Evolutionary conservation across 768 basidiomycete species (phyloP).

Genomic region (Pisolithus microcarpus): DNA sequence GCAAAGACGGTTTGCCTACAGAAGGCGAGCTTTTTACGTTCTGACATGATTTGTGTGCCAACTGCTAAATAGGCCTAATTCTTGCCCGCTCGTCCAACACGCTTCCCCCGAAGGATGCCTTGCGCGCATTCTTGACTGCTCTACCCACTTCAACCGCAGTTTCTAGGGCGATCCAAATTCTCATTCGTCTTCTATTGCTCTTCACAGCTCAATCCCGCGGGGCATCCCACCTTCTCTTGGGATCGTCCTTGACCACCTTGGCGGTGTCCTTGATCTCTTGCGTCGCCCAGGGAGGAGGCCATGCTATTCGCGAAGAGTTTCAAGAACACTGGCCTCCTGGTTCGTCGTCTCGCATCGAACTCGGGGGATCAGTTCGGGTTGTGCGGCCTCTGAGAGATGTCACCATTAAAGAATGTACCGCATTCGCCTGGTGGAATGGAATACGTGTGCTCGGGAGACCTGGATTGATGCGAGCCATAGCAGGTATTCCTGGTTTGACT

Average conservation of each 20-base stretch:
- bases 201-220: conserved; percentile 50
- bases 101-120: conserved; percentile 25
- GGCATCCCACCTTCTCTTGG: conserved; percentile 74
- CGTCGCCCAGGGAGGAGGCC: conserved; percentile 72
- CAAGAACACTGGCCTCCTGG: conserved; percentile 61
- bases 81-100: conserved; percentile 6
- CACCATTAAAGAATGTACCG: conserved; percentile 71
- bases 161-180: conserved; percentile 46
- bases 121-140: conserved; percentile 48
- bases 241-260: conserved; percentile 71
- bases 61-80: conserved; percentile 14
- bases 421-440: conserved; percentile 70
- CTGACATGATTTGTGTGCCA: conserved; percentile 2
- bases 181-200: conserved; percentile 63
- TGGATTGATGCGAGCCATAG: conserved; percentile 37
- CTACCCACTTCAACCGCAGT: conserved; percentile 73
- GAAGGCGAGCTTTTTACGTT: conserved; percentile 16
- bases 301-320: conserved; percentile 57
- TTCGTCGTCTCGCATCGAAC: conserved; percentile 1
- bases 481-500: conserved; percentile 60
- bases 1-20: conserved; percentile 42
- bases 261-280: conserved; percentile 69
- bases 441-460: conserved; percentile 47
- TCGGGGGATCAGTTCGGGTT: conserved; percentile 27
- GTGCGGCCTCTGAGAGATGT: conserved; percentile 66